Evolutionary conservation across 1,284 basidiomycete genomes (phyloP).

Genomic region (Ceratorhiza oryzae-sativae): DNA sequence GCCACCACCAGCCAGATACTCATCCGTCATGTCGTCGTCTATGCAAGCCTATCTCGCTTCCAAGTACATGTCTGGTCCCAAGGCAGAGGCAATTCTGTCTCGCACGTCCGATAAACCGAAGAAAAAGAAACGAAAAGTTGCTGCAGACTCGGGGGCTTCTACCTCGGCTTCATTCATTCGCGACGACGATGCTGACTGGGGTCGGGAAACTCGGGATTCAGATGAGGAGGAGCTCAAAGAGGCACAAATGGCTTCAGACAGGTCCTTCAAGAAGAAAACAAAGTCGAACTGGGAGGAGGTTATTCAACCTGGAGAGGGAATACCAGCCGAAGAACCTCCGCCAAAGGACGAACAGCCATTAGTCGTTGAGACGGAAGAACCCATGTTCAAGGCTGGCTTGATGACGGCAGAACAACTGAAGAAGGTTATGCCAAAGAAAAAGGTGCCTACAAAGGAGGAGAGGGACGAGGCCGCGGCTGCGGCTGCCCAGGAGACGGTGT

Average conservation of each 20-base stretch:
- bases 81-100: conserved; percentile 93
- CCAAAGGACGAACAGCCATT: conserved; percentile 75
- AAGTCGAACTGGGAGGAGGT: conserved; percentile 46
- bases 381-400: conserved; percentile 73
- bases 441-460: conserved; percentile 53
- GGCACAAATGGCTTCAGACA: conserved; percentile 66
- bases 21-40: conserved; percentile 37
- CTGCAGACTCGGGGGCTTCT: conserved; percentile 49
- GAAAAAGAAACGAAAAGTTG: conserved; percentile 71
- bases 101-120: conserved; percentile 66
- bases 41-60: conserved; percentile 80
- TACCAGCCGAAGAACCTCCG: conserved; percentile 60
- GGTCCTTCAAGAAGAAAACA: conserved; percentile 77
- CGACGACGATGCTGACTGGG: conserved; percentile 58
- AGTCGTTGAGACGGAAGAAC: conserved; percentile 57
- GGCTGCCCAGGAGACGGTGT: conserved; percentile 86
- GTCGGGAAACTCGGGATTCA: conserved; percentile 60
- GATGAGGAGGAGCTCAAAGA: conserved; percentile 53
- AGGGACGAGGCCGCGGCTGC: conserved; percentile 63
- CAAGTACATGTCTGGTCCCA: conserved; percentile 96
- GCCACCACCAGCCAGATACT: conserved; percentile 10
- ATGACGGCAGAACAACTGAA: conserved; percentile 68
- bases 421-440: conserved; percentile 56
- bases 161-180: conserved; percentile 55
- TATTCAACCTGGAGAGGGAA: conserved; percentile 63